Percentiles rank a stretch among this genome's conserved stretches.
These are phyloP conservation scores for Cyclotella cryptica DNA, from an alignment of 108 stramenopile species.

Conservation along the genomic window DNA sequence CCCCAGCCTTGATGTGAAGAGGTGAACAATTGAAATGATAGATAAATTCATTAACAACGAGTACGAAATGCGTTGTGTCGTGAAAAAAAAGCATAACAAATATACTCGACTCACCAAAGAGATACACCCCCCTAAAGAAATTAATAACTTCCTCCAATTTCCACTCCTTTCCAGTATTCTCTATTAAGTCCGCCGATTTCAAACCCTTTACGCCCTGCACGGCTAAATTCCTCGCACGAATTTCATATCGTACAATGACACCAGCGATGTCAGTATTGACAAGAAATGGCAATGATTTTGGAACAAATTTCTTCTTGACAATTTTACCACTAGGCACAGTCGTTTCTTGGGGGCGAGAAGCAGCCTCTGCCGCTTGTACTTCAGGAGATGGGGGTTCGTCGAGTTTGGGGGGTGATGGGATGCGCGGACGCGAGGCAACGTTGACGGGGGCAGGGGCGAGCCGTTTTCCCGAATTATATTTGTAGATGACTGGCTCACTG, in stretches of 20 bases:
- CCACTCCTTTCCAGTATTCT: conserved; percentile 23
- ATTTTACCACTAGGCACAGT: not conserved
- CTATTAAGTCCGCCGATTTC: not conserved
- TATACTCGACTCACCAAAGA: conserved; percentile 20
- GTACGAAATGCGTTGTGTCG: not conserved
- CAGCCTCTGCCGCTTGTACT: not conserved
- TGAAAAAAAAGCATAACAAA: not conserved
- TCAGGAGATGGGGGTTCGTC: not conserved
- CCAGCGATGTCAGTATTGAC: conserved; percentile 18
- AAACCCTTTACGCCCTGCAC: conserved; percentile 5
- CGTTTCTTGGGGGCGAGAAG: not conserved
- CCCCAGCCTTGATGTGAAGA: conserved; percentile 28
- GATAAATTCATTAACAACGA: not conserved
- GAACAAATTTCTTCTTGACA: conserved; percentile 19
- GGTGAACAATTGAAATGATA: not conserved
- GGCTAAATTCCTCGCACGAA: conserved; percentile 31
- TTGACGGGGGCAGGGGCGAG: conserved; percentile 1
- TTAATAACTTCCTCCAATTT: conserved; percentile 35
- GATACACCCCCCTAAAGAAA: conserved; percentile 43
- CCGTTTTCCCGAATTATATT: conserved; percentile 16
- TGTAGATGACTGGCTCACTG: not conserved
- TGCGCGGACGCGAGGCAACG: not conserved
- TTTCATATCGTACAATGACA: conserved; percentile 30
- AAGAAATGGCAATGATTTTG: conserved; percentile 35
- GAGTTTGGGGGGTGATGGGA: conserved; percentile 23